phyloP scores from a whole-genome alignment of 2,329 filamentous ascomycete species.

The Drechslerella dactyloides region DNA sequence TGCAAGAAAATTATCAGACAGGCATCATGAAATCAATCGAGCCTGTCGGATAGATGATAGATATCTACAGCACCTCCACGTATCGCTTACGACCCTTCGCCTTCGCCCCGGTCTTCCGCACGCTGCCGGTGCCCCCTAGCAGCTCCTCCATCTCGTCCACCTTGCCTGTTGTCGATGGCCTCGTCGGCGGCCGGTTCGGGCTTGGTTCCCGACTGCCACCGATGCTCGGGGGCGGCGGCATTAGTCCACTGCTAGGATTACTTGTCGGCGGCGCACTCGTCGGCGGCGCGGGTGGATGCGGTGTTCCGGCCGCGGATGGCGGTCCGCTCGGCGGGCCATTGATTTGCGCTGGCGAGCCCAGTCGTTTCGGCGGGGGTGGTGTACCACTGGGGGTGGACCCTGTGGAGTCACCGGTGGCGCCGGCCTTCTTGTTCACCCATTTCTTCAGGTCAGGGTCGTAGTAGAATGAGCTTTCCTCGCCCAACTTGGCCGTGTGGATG shows the following conservation, averaged over 20 bases:
- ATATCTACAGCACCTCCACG: constrained; percentile 81
- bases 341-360: constrained; percentile 44
- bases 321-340: constrained; percentile 46
- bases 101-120: constrained; percentile 65
- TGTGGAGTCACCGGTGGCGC: constrained; percentile 67
- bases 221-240: constrained; percentile 56
- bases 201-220: constrained; percentile 58
- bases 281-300: constrained; percentile 37
- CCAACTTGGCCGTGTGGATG: constrained; percentile 76
- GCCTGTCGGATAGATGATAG: background rate
- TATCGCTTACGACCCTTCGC: constrained; percentile 85
- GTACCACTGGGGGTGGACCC: constrained; percentile 67
- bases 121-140: constrained; percentile 68
- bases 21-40: background rate
- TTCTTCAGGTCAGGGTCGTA: constrained; percentile 96
- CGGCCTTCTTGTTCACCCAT: constrained; percentile 96
- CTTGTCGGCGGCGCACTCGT: constrained; percentile 31
- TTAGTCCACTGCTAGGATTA: constrained; percentile 53
- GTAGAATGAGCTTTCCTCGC: constrained; percentile 89
- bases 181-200: constrained; percentile 71
- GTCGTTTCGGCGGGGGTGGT: constrained; percentile 76
- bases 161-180: constrained; percentile 79
- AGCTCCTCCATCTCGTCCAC: constrained; percentile 96
- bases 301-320: constrained; percentile 23
- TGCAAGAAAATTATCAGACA: constrained; percentile 19